These are phyloP conservation scores for Phoma herbarum DNA, from an alignment of 2,329 filamentous ascomycete genomes.

Conservation along the genomic window DNA sequence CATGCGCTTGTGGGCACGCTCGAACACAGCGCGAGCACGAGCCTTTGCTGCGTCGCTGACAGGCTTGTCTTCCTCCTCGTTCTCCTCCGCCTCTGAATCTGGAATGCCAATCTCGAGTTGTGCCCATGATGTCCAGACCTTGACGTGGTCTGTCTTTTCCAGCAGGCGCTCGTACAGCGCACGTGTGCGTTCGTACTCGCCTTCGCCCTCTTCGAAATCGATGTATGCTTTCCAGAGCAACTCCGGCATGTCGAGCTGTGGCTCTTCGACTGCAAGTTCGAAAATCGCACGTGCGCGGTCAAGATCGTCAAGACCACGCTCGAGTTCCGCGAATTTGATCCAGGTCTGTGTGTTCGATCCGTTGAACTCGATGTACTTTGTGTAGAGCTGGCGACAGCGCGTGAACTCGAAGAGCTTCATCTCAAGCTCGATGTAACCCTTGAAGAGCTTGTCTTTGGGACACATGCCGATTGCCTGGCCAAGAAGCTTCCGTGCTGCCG, in stretches of 20 bases:
- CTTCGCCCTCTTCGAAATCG: conserved; percentile 96
- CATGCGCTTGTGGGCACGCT: conserved; percentile 84
- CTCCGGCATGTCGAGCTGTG: conserved; percentile 94
- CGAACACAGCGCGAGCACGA: conserved; percentile 83
- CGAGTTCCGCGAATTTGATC: conserved; percentile 95
- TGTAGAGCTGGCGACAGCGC: conserved; percentile 88
- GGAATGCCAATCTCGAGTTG: conserved; percentile 96
- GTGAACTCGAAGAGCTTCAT: conserved; percentile 93
- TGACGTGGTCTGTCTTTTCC: conserved; percentile 96
- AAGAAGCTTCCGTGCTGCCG: conserved; percentile 83
- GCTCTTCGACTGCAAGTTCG: conserved; percentile 85
- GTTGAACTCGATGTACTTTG: conserved; percentile 95
- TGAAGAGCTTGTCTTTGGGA: conserved; percentile 94
- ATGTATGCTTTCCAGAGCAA: conserved; percentile 98
- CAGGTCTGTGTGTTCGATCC: conserved; percentile 89
- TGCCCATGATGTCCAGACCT: conserved; percentile 99
- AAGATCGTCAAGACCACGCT: conserved; percentile 87
- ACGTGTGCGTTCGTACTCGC: conserved; percentile 84
- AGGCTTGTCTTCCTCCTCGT: conserved; percentile 58
- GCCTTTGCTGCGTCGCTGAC: conserved; percentile 85
- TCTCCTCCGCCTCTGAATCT: conserved; percentile 66
- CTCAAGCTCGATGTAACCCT: conserved; percentile 91
- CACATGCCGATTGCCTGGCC: conserved; percentile 92
- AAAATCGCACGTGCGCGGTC: conserved; percentile 90
- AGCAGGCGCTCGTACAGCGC: conserved; percentile 88